phyloP scores from a whole-genome alignment of 768 basidiomycete species.

The Tephrocybe sp. region DNA sequence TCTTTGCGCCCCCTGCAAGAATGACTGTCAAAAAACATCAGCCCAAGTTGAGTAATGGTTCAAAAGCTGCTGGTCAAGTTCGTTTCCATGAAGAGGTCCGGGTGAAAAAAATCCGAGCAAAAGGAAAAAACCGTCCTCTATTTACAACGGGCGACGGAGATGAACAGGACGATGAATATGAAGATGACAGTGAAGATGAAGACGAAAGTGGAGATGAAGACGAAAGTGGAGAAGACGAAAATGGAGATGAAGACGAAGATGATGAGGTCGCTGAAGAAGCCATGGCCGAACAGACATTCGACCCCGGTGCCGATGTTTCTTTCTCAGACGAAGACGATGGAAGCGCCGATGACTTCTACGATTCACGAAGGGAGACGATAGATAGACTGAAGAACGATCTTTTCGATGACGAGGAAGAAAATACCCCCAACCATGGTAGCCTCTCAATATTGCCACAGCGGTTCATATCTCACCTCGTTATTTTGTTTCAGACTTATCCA shows the following conservation, averaged over 20 bases:
- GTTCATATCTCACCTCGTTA: slow-evolving; percentile 12
- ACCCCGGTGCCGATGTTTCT: slow-evolving; percentile 20
- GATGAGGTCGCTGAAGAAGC: neutral
- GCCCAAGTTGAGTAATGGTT: slow-evolving; percentile 19
- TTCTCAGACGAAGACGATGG: slow-evolving; percentile 24
- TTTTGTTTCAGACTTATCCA: slow-evolving; percentile 55
- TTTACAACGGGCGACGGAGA: slow-evolving; percentile 42
- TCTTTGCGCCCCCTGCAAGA: slow-evolving; percentile 65
- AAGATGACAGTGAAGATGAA: slow-evolving; percentile 14
- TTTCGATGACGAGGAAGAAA: slow-evolving; percentile 72
- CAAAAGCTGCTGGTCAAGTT: slow-evolving; percentile 43
- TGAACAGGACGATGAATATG: slow-evolving; percentile 32
- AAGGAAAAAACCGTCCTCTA: slow-evolving; percentile 62
- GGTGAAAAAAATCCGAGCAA: slow-evolving; percentile 76
- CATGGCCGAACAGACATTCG: neutral
- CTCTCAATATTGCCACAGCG: slow-evolving; percentile 1
- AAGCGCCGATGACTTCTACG: slow-evolving; percentile 21
- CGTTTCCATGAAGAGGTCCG: slow-evolving; percentile 80
- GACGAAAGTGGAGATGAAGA: neutral
- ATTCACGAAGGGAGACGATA: slow-evolving; percentile 44
- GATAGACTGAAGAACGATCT: slow-evolving; percentile 73
- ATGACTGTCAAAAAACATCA: slow-evolving; percentile 13
- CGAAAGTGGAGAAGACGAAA: slow-evolving; percentile 35
- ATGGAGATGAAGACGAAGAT: slow-evolving; percentile 18
- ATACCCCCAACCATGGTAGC: slow-evolving; percentile 26